Evolutionary conservation across 2,329 filamentous ascomycete species (phyloP).

Genomic region (Alternaria gansuensis): DNA sequence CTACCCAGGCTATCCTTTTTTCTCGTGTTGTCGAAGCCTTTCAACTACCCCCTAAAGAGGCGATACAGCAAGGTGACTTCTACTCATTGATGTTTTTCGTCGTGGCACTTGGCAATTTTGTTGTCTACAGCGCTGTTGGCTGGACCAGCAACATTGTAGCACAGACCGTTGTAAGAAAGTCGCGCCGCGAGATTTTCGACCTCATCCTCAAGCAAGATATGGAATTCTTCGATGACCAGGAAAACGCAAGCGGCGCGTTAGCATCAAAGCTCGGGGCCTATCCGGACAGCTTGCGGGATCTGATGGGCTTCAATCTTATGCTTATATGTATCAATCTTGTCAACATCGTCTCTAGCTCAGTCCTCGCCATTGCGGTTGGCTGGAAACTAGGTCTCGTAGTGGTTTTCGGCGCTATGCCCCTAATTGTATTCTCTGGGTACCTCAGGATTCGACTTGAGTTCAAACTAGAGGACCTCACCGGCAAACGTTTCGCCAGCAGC

Average conservation of each 20-base stretch:
- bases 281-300: slow-evolving; percentile 85
- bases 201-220: slow-evolving; percentile 93
- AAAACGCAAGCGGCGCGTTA: slow-evolving; percentile 87
- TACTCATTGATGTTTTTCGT: slow-evolving; percentile 66
- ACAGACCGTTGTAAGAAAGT: slow-evolving; percentile 49
- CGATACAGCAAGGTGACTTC: slow-evolving; percentile 58
- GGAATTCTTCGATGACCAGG: slow-evolving; percentile 85
- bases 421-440: slow-evolving; percentile 68
- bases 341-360: slow-evolving; percentile 78
- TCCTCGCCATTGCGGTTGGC: slow-evolving; percentile 75
- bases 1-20: slow-evolving; percentile 61
- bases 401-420: slow-evolving; percentile 66
- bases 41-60: slow-evolving; percentile 51
- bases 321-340: slow-evolving; percentile 83
- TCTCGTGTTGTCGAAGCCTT: slow-evolving; percentile 61
- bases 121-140: slow-evolving; percentile 59
- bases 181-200: slow-evolving; percentile 71
- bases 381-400: slow-evolving; percentile 88
- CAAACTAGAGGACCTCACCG: slow-evolving; percentile 77
- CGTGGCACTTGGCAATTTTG: slow-evolving; percentile 58
- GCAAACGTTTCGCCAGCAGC: slow-evolving; percentile 62
- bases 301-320: slow-evolving; percentile 86
- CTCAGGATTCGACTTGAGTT: slow-evolving; percentile 91
- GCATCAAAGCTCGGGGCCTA: slow-evolving; percentile 72
- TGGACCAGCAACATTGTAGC: slow-evolving; percentile 58